Conservation (phyloP, 78 protist species). For the Fonticula alba region DNA sequence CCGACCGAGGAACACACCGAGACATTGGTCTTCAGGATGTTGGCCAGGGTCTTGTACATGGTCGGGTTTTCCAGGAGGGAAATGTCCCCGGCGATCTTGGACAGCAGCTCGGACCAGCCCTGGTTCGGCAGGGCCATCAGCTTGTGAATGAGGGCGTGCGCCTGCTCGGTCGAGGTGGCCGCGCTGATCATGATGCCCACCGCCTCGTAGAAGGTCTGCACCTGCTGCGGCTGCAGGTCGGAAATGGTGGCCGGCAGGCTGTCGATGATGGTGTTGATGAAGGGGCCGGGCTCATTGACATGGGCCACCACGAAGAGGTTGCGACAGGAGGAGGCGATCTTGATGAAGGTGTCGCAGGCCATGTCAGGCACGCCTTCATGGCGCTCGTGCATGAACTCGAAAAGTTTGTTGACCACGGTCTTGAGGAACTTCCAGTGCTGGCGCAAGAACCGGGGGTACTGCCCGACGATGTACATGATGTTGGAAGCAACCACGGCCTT, state of each 20-base stretch:
- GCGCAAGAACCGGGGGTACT: slow-evolving; percentile 94
- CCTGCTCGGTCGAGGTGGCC: slow-evolving; percentile 12
- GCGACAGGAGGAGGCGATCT: slow-evolving; percentile 81
- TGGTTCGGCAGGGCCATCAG: slow-evolving; percentile 72
- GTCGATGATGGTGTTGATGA: slow-evolving; percentile 60
- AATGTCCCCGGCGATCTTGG: slow-evolving; percentile 11
- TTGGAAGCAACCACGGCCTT: slow-evolving; percentile 95
- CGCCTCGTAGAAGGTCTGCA: slow-evolving; percentile 85
- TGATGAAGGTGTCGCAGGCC: slow-evolving; percentile 98
- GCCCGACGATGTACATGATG: slow-evolving; percentile 99
- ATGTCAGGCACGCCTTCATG: slow-evolving; percentile 98
- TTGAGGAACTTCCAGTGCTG: slow-evolving; percentile 95
- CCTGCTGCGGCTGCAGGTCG: slow-evolving; percentile 62
- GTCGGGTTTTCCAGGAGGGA: slow-evolving; percentile 7
- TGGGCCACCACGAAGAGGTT: slow-evolving; percentile 63
- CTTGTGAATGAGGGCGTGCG: slow-evolving; percentile 32
- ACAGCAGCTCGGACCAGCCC: slow-evolving; percentile 44
- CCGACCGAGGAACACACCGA: slow-evolving; percentile 43
- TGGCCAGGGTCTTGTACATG: slow-evolving; percentile 16
- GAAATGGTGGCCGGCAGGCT: slow-evolving; percentile 24
- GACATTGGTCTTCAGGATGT: slow-evolving; percentile 54
- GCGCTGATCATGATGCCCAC: slow-evolving; percentile 72
- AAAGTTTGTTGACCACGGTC: slow-evolving; percentile 88
- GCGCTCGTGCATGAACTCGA: slow-evolving; percentile 97
- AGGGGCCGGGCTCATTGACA: slow-evolving; percentile 52